Conservation (phyloP, 1,284 basidiomycete species). For the Schizophyllum amplum region DNA sequence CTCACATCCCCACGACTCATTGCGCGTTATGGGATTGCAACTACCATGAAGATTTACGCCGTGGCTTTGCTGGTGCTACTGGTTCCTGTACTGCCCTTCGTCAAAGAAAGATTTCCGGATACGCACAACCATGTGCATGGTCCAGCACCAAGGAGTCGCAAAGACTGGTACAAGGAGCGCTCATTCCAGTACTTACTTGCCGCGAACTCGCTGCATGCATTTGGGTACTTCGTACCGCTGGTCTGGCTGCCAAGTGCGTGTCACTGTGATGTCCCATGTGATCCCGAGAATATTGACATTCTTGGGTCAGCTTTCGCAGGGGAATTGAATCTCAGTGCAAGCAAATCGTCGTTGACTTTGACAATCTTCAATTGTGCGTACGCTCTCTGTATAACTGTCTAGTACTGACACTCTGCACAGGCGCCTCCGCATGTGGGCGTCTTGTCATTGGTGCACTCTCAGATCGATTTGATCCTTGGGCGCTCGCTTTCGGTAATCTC, state of each 20-base stretch:
- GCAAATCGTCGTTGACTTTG: constrained; percentile 21
- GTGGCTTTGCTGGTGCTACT: constrained; percentile 18
- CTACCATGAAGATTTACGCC: constrained; percentile 22
- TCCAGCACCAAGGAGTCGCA: not conserved
- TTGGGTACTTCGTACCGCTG: constrained; percentile 27
- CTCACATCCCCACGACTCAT: constrained; percentile 25
- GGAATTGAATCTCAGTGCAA: constrained; percentile 18
- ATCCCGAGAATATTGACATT: too few species aligned
- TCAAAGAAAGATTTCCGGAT: constrained; percentile 26
- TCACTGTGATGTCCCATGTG: too few species aligned
- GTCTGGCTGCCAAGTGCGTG: constrained; percentile 28
- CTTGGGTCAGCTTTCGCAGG: constrained; percentile 26
- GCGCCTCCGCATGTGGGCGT: constrained; percentile 23
- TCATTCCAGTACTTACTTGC: constrained; percentile 23
- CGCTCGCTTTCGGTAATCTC: constrained; percentile 23
- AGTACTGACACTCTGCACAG: constrained; percentile 2
- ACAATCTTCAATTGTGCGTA: constrained; percentile 18
- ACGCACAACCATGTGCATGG: constrained; percentile 5
- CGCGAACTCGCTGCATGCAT: constrained; percentile 26
- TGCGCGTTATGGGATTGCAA: constrained; percentile 17
- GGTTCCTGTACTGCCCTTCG: constrained; percentile 21
- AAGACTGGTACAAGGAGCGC: constrained; percentile 18
- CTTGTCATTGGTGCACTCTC: constrained; percentile 26
- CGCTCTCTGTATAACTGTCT: not conserved
- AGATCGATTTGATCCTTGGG: constrained; percentile 28